Percentiles rank a stretch among this genome's conserved stretches.
Conservation (phyloP, 805 yeast species). For the Candida takata region DNA sequence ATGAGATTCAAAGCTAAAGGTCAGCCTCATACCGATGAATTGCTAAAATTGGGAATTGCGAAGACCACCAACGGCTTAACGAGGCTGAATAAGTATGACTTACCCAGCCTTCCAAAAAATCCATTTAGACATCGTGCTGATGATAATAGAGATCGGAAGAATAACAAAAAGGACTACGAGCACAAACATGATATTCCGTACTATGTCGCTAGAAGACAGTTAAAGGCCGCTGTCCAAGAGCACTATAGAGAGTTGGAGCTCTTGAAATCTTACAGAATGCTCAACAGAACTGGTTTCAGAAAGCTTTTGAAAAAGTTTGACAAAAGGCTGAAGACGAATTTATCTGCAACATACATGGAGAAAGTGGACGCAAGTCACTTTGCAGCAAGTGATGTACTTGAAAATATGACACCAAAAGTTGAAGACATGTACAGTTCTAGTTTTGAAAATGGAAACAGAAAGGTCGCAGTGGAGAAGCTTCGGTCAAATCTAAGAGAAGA, state of each 20-base stretch:
- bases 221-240: constrained; percentile 64
- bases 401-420: constrained; percentile 49
- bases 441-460: constrained; percentile 67
- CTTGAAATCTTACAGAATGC: constrained; percentile 58
- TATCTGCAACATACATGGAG: constrained; percentile 45
- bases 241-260: constrained; percentile 68
- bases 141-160: not conserved
- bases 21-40: constrained; percentile 7
- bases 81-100: constrained; percentile 29
- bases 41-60: constrained; percentile 11
- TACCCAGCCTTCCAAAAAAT: constrained; percentile 35
- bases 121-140: constrained; percentile 15
- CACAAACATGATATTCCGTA: constrained; percentile 44
- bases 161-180: constrained; percentile 41
- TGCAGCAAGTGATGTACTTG: constrained; percentile 58
- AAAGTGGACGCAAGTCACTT: constrained; percentile 54
- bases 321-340: constrained; percentile 47
- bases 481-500: constrained; percentile 38
- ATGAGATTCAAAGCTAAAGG: constrained; percentile 16
- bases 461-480: constrained; percentile 59
- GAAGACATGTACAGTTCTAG: constrained; percentile 62
- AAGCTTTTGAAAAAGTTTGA: constrained; percentile 89
- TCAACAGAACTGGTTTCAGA: constrained; percentile 84
- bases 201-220: constrained; percentile 55
- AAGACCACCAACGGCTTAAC: constrained; percentile 14